These are phyloP conservation scores for Scutellaria minor DNA, from an alignment of 257 asterid genomes.

Conservation along the genomic window DNA sequence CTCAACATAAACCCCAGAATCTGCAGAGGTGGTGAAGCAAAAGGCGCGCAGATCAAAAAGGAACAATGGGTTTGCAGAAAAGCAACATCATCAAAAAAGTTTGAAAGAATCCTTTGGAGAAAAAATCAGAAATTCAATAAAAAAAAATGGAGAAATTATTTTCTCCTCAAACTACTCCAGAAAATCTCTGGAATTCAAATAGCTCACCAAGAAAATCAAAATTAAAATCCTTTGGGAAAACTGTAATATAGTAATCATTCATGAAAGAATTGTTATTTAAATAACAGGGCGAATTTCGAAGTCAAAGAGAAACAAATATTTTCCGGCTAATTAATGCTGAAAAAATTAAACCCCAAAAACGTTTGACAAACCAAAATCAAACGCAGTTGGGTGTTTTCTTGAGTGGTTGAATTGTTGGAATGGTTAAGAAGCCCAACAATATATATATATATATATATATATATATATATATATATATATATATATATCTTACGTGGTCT, in stretches of 20 bases:
- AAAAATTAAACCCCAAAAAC: conserved; percentile 46
- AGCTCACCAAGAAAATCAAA: conserved; percentile 35
- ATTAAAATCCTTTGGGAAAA: conserved; percentile 26
- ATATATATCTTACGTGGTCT: too few relatives aligned
- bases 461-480: too few relatives aligned
- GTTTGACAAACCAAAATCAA: conserved; percentile 66
- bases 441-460: background rate
- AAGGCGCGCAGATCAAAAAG: conserved; percentile 48
- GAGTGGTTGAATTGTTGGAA: conserved; percentile 35
- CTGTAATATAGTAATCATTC: conserved; percentile 1
- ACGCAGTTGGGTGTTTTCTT: conserved; percentile 44
- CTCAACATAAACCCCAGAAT: conserved; percentile 45
- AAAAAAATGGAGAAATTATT: conserved; percentile 12
- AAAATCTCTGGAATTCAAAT: conserved; percentile 3
- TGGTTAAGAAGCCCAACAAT: conserved; percentile 7
- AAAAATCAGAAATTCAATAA: conserved; percentile 19
- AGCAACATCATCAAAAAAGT: conserved; percentile 32
- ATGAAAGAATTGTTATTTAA: conserved; percentile 14
- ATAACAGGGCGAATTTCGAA: conserved; percentile 32
- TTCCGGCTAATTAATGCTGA: conserved; percentile 23
- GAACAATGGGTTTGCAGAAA: conserved; percentile 35
- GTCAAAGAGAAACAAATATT: conserved; percentile 38
- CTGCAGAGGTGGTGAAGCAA: conserved; percentile 41
- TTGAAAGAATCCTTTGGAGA: conserved; percentile 30
- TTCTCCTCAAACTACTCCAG: conserved; percentile 13